Conservation (phyloP, 164 flowering plant species). For the Aristolochia californica region DNA sequence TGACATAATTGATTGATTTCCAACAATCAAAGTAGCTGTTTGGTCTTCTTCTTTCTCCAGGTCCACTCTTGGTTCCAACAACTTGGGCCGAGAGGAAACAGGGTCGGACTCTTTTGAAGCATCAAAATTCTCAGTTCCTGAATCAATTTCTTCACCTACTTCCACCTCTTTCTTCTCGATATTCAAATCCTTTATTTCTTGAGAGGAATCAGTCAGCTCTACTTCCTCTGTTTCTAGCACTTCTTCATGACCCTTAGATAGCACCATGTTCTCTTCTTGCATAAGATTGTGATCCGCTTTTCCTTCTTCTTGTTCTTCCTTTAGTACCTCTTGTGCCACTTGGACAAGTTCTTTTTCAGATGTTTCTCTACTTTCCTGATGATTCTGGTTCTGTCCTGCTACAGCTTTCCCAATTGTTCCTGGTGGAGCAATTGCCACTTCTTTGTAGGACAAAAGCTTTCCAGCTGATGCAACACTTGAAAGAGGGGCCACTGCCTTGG, state of each 20-base stretch:
- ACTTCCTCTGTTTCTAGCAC: slow-evolving; percentile 11
- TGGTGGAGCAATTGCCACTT: slow-evolving; percentile 79
- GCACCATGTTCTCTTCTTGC: slow-evolving; percentile 11
- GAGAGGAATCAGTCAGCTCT: neutral
- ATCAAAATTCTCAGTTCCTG: slow-evolving; percentile 14
- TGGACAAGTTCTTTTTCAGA: slow-evolving; percentile 13
- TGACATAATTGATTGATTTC: slow-evolving; percentile 14
- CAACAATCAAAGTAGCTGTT: slow-evolving; percentile 15
- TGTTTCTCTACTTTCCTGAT: slow-evolving; percentile 18
- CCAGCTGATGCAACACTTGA: slow-evolving; percentile 51
- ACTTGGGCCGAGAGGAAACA: slow-evolving; percentile 13
- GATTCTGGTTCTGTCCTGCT: slow-evolving; percentile 26
- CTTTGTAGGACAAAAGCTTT: slow-evolving; percentile 73
- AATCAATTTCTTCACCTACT: slow-evolving; percentile 8
- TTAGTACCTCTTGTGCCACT: slow-evolving; percentile 11
- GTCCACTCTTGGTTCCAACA: slow-evolving; percentile 8
- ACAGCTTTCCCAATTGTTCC: slow-evolving; percentile 58
- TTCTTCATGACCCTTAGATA: slow-evolving; percentile 13
- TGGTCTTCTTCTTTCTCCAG: slow-evolving; percentile 1
- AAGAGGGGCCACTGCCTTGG: slow-evolving; percentile 32
- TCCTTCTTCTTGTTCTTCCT: slow-evolving; percentile 12
- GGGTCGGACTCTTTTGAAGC: slow-evolving; percentile 13
- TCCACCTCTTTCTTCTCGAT: slow-evolving; percentile 11
- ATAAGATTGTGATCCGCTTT: slow-evolving; percentile 15
- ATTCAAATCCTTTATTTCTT: slow-evolving; percentile 8